Evolutionary conservation across 495 filamentous ascomycete species (phyloP).

Genomic region (Xylaria flabelliformis): DNA sequence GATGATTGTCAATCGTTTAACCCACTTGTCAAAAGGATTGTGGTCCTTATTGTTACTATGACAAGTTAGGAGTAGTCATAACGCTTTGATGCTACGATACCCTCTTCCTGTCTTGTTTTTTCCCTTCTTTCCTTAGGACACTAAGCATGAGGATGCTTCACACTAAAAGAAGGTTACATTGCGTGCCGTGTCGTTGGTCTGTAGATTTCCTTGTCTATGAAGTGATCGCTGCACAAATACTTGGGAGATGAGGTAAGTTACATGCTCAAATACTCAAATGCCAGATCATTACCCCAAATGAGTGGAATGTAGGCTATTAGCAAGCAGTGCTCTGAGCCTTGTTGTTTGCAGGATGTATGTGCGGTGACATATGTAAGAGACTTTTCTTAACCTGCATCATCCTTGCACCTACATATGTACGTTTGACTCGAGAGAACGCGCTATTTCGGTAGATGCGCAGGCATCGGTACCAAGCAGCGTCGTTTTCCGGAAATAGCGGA

Average conservation of each 20-base stretch:
- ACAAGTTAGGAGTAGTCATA: neutral
- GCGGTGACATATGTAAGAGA: slow-evolving; percentile 21
- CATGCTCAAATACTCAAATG: neutral
- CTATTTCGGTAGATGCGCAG: slow-evolving; percentile 23
- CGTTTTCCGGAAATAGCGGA: slow-evolving; percentile 24
- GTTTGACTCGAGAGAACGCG: slow-evolving; percentile 8
- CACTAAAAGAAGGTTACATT: neutral
- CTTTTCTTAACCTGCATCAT: slow-evolving; percentile 21
- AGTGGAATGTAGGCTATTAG: neutral
- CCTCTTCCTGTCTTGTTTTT: neutral
- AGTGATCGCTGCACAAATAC: neutral
- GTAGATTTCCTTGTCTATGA: neutral
- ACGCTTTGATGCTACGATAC: neutral
- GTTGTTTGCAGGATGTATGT: neutral
- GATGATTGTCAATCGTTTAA: neutral
- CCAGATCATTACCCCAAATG: slow-evolving; percentile 6
- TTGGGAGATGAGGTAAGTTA: neutral
- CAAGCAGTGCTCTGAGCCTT: slow-evolving; percentile 2
- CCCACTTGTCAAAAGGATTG: neutral
- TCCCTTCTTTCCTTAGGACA: neutral
- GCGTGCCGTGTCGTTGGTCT: neutral
- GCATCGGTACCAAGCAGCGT: slow-evolving; percentile 12
- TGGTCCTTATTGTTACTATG: neutral
- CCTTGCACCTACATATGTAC: slow-evolving; percentile 26
- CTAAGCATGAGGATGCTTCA: neutral